Base-by-base conservation (phyloP, 2,329 filamentous ascomycete species). In the Fusarium paranaense region DNA sequence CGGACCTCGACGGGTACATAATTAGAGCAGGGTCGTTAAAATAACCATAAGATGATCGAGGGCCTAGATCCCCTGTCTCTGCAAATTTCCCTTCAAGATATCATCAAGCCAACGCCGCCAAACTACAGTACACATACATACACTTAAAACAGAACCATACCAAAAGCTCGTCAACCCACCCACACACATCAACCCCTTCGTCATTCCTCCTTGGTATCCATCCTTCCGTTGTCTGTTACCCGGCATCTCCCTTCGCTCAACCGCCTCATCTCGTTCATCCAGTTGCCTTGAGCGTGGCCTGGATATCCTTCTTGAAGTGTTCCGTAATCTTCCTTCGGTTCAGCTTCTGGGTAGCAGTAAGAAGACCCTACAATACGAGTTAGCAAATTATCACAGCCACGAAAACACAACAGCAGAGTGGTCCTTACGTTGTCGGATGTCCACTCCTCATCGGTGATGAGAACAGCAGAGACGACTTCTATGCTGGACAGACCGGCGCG, bases 381-480 rank as follows among this genome's bases (percentile, higher is more conserved):
- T 76, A 80, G 72, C 62, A 67, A 63, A 14, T 14, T 20, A 47
- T 63, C 38, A 22, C 9, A 9, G n/a, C 54, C 32, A 13, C 16
- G 3, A 6, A 27, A 25, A 57, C 9, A 20, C 11, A 37, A 32
- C 25, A 35, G 32, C 16, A 16, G 6, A 37, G 18, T n/a, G 22
- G 50, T 67, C 89, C 93, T 91, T 86, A 96, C 94, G 80, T 92
- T 97, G 68, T 91, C 89, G 62, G 95, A 93, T 64, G 93, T 96
- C 95, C 95, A 97, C 83, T 97, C 95, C 80, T 96, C 94, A 74
- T 96, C 93, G 0, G 92, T 91, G 66, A 97, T 82, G 30, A 96
- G 93, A 22, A 96, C 91, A 60, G 92, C 94, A 33, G 91, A 88
- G 45, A 97, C 87, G 72, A 92, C 91, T 86, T 97, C 94, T 69